A percentile compares a stretch with the other conserved stretches of the same genome.
Evolutionary conservation across 2,329 filamentous ascomycete species (phyloP).

Genomic region (Penicillium sp.): DNA sequence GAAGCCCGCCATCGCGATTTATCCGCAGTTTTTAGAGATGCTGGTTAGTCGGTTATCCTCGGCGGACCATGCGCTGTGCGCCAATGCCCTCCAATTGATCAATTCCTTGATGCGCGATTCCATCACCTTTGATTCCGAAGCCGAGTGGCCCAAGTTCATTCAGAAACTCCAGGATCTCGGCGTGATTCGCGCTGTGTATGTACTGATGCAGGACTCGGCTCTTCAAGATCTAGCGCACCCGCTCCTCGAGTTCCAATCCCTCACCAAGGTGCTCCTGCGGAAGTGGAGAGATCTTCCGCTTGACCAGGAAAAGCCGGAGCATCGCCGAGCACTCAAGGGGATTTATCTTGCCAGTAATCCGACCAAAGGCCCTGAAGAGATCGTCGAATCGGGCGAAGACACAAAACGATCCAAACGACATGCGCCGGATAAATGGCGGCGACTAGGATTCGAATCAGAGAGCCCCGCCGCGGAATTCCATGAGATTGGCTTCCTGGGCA

Average conservation of each 20-base stretch:
- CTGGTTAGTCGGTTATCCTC: conserved; percentile 87
- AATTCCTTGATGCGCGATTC: conserved; percentile 93
- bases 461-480: conserved; percentile 82
- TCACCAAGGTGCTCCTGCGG: conserved; percentile 79
- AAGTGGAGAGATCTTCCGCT: conserved; percentile 85
- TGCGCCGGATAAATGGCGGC: conserved; percentile 86
- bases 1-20: conserved; percentile 82
- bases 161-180: conserved; percentile 88
- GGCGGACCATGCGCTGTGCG: conserved; percentile 90
- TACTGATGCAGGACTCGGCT: conserved; percentile 88
- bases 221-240: conserved; percentile 86
- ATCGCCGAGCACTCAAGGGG: conserved; percentile 77
- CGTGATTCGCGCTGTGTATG: conserved; percentile 84
- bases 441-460: conserved; percentile 86
- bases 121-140: conserved; percentile 66
- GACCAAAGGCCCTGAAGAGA: conserved; percentile 29
- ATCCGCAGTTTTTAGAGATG: conserved; percentile 91
- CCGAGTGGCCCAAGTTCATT: conserved; percentile 94
- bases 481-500: conserved; percentile 77
- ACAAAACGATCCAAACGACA: conserved; percentile 62
- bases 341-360: conserved; percentile 71
- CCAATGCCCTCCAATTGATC: conserved; percentile 89
- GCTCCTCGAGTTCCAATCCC: conserved; percentile 82
- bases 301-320: conserved; percentile 80
- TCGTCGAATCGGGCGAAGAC: conserved; percentile 34